Percentiles rank a stretch among this genome's conserved stretches.
Conservation (phyloP, 495 filamentous ascomycete species). For the Viridothelium virens region DNA sequence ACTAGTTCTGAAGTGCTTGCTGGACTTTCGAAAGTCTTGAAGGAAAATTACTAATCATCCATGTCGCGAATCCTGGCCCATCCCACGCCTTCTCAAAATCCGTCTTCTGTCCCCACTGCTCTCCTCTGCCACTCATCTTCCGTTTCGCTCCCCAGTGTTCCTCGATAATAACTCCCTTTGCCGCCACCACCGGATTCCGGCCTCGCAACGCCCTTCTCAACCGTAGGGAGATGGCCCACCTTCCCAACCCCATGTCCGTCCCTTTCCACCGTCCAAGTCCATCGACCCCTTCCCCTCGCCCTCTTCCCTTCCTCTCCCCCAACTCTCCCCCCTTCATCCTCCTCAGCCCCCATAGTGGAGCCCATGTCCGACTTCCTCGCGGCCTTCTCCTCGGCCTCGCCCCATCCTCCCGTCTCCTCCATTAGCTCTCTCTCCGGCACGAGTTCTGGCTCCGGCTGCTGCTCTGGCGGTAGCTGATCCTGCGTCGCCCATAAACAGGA, state of each 20-base stretch:
- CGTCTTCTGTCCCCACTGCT: background rate
- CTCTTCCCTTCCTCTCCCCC: slow-evolving; percentile 14
- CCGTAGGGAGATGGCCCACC: background rate
- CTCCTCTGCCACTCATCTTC: background rate
- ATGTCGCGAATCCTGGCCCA: background rate
- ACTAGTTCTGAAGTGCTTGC: no score
- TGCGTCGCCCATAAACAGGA: background rate
- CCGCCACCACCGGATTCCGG: no score
- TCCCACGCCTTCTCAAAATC: background rate
- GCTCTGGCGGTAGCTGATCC: background rate
- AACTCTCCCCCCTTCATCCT: slow-evolving; percentile 11
- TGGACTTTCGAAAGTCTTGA: no score
- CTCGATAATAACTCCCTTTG: no score
- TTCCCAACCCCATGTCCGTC: background rate
- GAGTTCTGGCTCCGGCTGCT: background rate
- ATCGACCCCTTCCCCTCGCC: slow-evolving; percentile 14
- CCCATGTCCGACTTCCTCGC: background rate
- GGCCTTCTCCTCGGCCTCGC: background rate
- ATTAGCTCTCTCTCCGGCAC: background rate
- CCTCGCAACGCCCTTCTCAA: background rate
- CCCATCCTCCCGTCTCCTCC: slow-evolving; percentile 14
- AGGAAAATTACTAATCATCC: background rate
- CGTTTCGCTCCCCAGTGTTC: no score
- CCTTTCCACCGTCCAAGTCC: slow-evolving; percentile 30
- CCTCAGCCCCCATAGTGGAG: slow-evolving; percentile 4